Conservation (phyloP, 352 stramenopile genomes). For the Phytopythium oedochilum region DNA sequence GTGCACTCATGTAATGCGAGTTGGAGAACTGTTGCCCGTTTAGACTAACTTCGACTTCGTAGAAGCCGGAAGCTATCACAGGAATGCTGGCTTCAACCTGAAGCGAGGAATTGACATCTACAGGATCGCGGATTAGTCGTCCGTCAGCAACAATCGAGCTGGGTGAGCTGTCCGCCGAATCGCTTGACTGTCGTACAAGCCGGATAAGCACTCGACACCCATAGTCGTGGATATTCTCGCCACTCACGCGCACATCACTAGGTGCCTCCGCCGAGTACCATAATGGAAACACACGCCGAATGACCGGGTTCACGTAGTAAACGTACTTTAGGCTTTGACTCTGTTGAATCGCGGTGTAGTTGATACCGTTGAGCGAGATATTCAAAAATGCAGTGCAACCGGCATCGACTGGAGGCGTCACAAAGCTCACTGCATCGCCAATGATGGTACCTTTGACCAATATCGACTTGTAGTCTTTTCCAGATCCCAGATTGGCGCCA, state of each 20-base stretch:
- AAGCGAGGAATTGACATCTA: background rate
- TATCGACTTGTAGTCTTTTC: conserved; percentile 4
- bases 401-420: conserved; percentile 28
- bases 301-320: conserved; percentile 52
- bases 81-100: conserved; percentile 23
- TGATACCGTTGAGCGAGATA: conserved; percentile 73
- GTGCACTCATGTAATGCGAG: conserved; percentile 53
- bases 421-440: conserved; percentile 53
- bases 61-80: conserved; percentile 31
- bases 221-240: conserved; percentile 49
- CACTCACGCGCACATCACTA: conserved; percentile 28
- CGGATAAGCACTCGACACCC: conserved; percentile 36
- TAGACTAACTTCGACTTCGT: conserved; percentile 61
- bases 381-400: conserved; percentile 45
- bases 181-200: conserved; percentile 24
- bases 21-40: conserved; percentile 63
- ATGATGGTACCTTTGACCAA: conserved; percentile 53
- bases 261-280: conserved; percentile 41
- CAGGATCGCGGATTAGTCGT: background rate
- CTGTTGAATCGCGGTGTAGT: conserved; percentile 53
- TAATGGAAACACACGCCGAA: conserved; percentile 40
- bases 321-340: conserved; percentile 38
- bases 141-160: background rate
- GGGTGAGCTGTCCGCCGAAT: conserved; percentile 2
- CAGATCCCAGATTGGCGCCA: background rate